Percentiles rank a stretch among this genome's conserved stretches.
These are phyloP conservation scores for Auxenochlorella pyrenoidosa DNA, from an alignment of 139 green algal genomes.

Conservation along the genomic window DNA sequence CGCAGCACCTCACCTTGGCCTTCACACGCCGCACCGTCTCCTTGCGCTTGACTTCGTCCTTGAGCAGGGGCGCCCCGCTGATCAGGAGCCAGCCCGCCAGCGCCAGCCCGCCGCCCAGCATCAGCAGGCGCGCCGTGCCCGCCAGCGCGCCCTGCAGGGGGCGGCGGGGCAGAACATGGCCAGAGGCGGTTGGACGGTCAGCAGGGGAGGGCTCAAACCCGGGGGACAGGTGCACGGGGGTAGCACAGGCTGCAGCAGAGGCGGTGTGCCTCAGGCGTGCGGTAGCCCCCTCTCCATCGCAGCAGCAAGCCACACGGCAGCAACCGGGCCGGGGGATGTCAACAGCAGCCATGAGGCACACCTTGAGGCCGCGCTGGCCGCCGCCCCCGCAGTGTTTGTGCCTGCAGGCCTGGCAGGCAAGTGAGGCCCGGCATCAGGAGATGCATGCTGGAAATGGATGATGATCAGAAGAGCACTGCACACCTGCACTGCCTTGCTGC, in stretches of 20 bases:
- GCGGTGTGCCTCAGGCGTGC: no score
- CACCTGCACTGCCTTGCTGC: no score
- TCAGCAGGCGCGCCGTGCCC: not conserved
- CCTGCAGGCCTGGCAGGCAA: not conserved
- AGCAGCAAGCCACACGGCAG: no score
- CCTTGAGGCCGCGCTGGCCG: not conserved
- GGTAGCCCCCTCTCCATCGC: no score
- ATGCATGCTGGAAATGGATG: no score
- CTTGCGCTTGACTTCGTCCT: constrained; percentile 3
- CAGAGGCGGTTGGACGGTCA: no score
- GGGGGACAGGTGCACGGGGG: no score
- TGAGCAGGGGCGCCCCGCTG: not conserved
- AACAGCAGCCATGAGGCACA: not conserved
- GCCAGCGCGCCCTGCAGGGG: not conserved
- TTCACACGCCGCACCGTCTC: constrained; percentile 30
- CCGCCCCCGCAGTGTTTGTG: not conserved
- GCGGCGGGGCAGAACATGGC: not conserved
- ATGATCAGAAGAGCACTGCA: no score
- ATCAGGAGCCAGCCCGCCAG: constrained; percentile 17
- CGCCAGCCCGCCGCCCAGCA: not conserved
- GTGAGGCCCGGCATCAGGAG: no score
- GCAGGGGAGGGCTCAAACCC: no score
- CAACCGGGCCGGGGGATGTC: no score
- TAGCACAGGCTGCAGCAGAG: no score
- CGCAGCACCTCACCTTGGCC: constrained; percentile 16